Conservation (phyloP, 108 stramenopile species). For the Skeletonema menzelii region DNA sequence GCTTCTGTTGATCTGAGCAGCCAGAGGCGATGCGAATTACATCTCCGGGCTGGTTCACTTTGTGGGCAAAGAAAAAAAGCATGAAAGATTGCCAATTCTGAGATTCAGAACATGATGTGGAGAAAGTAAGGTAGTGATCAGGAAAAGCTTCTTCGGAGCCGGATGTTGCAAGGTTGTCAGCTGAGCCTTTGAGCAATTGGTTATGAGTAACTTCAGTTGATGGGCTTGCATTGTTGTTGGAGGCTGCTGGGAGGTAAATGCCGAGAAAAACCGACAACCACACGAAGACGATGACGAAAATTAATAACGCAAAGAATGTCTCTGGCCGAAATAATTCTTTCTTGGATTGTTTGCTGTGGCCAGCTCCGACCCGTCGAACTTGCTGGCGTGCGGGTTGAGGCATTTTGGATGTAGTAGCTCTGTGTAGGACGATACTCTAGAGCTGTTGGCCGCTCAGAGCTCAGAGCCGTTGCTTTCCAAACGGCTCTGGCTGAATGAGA, state of each 20-base stretch:
- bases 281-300: background rate
- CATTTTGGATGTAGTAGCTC: constrained; percentile 5
- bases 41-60: constrained; percentile 77
- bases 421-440: too few species aligned
- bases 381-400: constrained; percentile 4
- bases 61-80: constrained; percentile 78
- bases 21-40: constrained; percentile 92
- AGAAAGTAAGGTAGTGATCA: constrained; percentile 60
- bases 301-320: background rate
- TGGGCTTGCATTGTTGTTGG: background rate
- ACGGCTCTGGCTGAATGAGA: too few species aligned
- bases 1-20: constrained; percentile 43
- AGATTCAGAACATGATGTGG: constrained; percentile 84
- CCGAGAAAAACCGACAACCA: background rate
- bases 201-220: constrained; percentile 1
- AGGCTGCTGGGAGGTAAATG: background rate
- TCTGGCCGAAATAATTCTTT: background rate
- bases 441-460: too few species aligned
- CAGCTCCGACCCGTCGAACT: background rate
- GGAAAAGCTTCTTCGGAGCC: constrained; percentile 4
- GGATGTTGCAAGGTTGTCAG: background rate
- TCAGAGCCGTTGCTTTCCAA: too few species aligned
- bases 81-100: constrained; percentile 95
- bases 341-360: background rate
- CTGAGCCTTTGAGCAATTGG: background rate